Conservation (phyloP, 139 green algal genomes). For the Picochlorum sp. region DNA sequence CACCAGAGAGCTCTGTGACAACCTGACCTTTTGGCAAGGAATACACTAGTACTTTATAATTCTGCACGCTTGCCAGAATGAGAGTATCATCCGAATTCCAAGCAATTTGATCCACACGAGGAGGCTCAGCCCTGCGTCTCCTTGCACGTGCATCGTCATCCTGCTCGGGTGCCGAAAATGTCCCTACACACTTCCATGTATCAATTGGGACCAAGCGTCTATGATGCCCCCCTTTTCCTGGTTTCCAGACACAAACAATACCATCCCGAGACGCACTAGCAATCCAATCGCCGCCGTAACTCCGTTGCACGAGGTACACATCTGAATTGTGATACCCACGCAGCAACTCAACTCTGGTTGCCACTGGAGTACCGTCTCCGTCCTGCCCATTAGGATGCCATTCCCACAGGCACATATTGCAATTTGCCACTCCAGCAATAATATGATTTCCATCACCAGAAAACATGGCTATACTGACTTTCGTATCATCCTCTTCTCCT, state of each 20-base stretch:
- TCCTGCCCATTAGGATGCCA: slow-evolving; percentile 21
- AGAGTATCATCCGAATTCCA: slow-evolving; percentile 48
- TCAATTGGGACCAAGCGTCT: slow-evolving; percentile 25
- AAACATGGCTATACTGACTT: slow-evolving; percentile 62
- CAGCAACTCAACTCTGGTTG: background rate
- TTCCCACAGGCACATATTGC: slow-evolving; percentile 54
- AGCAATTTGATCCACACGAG: slow-evolving; percentile 53
- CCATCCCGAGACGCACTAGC: slow-evolving; percentile 65
- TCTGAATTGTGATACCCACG: slow-evolving; percentile 50
- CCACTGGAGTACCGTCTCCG: background rate
- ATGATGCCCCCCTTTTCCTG: background rate
- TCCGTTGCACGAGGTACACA: slow-evolving; percentile 59
- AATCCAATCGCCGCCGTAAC: slow-evolving; percentile 39
- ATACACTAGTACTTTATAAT: slow-evolving; percentile 51
- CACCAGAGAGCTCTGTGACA: slow-evolving; percentile 36
- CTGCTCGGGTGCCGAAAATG: slow-evolving; percentile 32
- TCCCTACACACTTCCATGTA: slow-evolving; percentile 32
- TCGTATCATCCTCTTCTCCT: background rate
- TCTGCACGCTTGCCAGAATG: slow-evolving; percentile 44
- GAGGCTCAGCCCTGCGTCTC: slow-evolving; percentile 18
- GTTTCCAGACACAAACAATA: slow-evolving; percentile 43
- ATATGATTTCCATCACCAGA: slow-evolving; percentile 50
- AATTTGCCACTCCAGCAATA: slow-evolving; percentile 51
- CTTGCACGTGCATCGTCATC: slow-evolving; percentile 27
- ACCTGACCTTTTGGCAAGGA: slow-evolving; percentile 15